Conservation (phyloP, 2,329 filamentous ascomycete genomes). For the Penicillium sp. region DNA sequence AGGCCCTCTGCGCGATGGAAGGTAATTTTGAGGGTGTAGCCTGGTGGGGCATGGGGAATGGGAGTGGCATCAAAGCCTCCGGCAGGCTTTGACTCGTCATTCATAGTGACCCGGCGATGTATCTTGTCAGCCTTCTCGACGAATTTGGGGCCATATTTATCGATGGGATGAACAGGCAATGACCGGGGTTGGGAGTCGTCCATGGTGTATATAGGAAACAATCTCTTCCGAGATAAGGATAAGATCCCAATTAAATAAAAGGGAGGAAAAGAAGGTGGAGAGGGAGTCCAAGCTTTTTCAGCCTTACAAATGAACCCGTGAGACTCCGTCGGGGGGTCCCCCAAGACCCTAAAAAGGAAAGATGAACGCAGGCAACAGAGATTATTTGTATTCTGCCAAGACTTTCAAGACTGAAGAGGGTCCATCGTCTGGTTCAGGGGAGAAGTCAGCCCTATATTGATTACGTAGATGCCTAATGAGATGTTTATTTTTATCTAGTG, state of each 20-base stretch:
- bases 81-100: conserved; percentile 51
- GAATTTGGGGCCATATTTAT: conserved; percentile 41
- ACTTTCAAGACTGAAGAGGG: not conserved
- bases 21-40: conserved; percentile 81
- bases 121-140: conserved; percentile 42
- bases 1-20: conserved; percentile 80
- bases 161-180: conserved; percentile 28
- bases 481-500: not conserved
- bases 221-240: not conserved
- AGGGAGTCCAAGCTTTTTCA: conserved; percentile 15
- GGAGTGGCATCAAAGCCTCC: conserved; percentile 81
- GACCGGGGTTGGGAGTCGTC: conserved; percentile 10
- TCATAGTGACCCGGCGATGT: conserved; percentile 36
- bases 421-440: not conserved
- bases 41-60: conserved; percentile 69
- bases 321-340: not conserved
- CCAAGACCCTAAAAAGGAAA: not conserved
- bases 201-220: not conserved
- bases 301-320: conserved; percentile 18
- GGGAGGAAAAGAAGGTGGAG: too few species aligned
- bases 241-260: not conserved
- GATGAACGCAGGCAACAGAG: not conserved
- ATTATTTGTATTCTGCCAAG: not conserved
- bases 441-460: not conserved
- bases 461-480: not conserved